These are phyloP conservation scores for Taxillus chinensis DNA, from an alignment of 164 flowering plant species.

Conservation along the genomic window DNA sequence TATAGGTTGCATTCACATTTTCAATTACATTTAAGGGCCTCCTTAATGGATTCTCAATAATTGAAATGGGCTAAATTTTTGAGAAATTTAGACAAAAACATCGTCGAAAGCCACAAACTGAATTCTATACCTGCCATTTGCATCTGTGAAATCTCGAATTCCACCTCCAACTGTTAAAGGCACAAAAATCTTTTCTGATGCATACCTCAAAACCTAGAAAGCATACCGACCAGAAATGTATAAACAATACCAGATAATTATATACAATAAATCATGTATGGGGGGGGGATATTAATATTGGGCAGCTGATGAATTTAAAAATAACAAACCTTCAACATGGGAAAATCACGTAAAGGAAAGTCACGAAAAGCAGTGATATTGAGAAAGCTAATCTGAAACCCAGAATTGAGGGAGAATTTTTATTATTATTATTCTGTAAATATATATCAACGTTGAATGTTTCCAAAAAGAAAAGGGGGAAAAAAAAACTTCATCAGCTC, in stretches of 20 bases:
- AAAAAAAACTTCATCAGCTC: slow-evolving; percentile 86
- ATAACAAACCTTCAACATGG: slow-evolving; percentile 82
- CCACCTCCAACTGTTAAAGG: slow-evolving; percentile 99
- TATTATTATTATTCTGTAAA: not conserved
- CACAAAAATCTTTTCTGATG: slow-evolving; percentile 95
- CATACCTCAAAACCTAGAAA: slow-evolving; percentile 53
- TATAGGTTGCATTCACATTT: not conserved
- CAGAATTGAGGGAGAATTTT: slow-evolving; percentile 5
- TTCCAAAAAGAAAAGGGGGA: not conserved
- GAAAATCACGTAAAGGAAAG: slow-evolving; percentile 92
- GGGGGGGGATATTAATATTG: not conserved
- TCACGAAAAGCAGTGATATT: slow-evolving; percentile 96
- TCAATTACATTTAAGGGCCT: not conserved
- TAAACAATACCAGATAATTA: slow-evolving; percentile 1
- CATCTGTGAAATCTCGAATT: slow-evolving; percentile 94
- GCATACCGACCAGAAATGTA: not conserved
- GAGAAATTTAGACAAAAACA: not conserved
- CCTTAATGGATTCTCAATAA: not conserved
- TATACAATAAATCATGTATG: not conserved
- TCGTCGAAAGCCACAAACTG: not conserved
- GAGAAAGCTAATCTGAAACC: slow-evolving; percentile 77
- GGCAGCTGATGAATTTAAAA: not conserved
- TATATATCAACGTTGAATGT: not conserved
- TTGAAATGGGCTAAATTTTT: not conserved
- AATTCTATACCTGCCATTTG: slow-evolving; percentile 65